phyloP scores from a whole-genome alignment of 1,284 basidiomycete species.

The Mycena citricolor region DNA sequence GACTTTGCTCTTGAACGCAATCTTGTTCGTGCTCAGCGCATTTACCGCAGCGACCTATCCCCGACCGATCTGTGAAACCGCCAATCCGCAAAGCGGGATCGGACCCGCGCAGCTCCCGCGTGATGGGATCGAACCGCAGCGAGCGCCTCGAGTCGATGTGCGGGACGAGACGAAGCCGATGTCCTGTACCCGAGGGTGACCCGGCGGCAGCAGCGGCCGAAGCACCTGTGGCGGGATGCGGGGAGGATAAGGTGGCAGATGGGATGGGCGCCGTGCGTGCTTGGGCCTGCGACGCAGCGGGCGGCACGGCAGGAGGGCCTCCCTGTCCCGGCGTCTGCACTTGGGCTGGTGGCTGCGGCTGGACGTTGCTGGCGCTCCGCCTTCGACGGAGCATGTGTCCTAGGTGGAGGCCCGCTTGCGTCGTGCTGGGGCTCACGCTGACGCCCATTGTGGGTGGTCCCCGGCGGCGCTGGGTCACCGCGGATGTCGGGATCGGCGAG shows the following conservation, averaged over 20 bases:
- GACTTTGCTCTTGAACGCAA: constrained; percentile 96
- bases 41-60: constrained; percentile 69
- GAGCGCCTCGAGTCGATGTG: constrained; percentile 90
- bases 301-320: too few relatives aligned
- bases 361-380: constrained; percentile 45
- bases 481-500: constrained; percentile 28
- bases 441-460: constrained; percentile 9
- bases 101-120: constrained; percentile 74
- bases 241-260: neutral
- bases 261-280: constrained; percentile 12
- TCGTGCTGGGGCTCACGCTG: constrained; percentile 22
- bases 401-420: constrained; percentile 33
- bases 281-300: constrained; percentile 5
- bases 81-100: constrained; percentile 82
- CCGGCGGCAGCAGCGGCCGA: neutral
- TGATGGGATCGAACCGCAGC: constrained; percentile 91
- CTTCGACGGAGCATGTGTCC: too few relatives aligned
- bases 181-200: constrained; percentile 25
- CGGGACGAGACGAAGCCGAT: constrained; percentile 86
- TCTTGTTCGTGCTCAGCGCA: constrained; percentile 74
- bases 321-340: too few relatives aligned
- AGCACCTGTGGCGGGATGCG: too few relatives aligned
- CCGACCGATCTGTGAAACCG: constrained; percentile 86
- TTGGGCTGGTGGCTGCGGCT: constrained; percentile 18
- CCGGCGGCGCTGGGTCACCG: constrained; percentile 14